phyloP scores from a whole-genome alignment of 768 basidiomycete species.

The Hydnomerulius pinastri region DNA sequence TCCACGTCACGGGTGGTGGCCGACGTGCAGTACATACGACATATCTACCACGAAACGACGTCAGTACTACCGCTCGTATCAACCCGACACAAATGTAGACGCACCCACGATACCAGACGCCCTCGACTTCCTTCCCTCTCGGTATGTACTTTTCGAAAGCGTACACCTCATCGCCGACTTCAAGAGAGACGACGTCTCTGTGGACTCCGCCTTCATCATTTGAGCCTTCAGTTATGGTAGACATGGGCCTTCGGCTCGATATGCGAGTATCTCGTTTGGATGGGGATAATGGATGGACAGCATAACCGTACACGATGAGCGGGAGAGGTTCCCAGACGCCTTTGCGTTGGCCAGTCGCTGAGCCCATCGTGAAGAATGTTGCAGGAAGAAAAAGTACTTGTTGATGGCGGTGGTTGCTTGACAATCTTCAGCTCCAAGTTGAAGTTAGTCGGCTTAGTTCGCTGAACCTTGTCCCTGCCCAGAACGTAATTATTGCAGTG shows the following conservation, averaged over 20 bases:
- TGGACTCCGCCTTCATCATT: slow-evolving; percentile 65
- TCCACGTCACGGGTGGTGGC: slow-evolving; percentile 66
- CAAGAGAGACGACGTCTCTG: slow-evolving; percentile 80
- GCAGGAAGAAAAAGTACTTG: neutral
- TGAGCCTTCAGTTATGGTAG: slow-evolving; percentile 47
- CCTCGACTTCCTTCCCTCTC: slow-evolving; percentile 70
- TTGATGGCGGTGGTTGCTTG: too few relatives aligned
- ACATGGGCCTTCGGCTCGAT: slow-evolving; percentile 42
- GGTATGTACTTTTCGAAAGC: slow-evolving; percentile 92
- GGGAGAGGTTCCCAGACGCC: slow-evolving; percentile 67
- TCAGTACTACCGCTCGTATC: neutral
- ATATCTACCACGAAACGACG: slow-evolving; percentile 52
- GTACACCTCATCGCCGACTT: slow-evolving; percentile 96
- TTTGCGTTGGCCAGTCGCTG: slow-evolving; percentile 32
- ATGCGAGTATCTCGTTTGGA: slow-evolving; percentile 73
- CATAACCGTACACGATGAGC: slow-evolving; percentile 88
- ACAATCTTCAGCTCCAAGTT: too few relatives aligned
- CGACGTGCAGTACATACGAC: slow-evolving; percentile 82
- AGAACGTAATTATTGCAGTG: neutral
- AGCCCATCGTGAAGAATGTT: slow-evolving; percentile 16
- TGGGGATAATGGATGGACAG: slow-evolving; percentile 79
- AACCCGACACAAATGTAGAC: slow-evolving; percentile 32
- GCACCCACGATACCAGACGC: slow-evolving; percentile 93
- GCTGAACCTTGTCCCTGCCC: neutral
- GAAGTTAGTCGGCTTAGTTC: too few relatives aligned